phyloP scores from a whole-genome alignment of 805 yeast genomes.

The Babjeviella inositovora region DNA sequence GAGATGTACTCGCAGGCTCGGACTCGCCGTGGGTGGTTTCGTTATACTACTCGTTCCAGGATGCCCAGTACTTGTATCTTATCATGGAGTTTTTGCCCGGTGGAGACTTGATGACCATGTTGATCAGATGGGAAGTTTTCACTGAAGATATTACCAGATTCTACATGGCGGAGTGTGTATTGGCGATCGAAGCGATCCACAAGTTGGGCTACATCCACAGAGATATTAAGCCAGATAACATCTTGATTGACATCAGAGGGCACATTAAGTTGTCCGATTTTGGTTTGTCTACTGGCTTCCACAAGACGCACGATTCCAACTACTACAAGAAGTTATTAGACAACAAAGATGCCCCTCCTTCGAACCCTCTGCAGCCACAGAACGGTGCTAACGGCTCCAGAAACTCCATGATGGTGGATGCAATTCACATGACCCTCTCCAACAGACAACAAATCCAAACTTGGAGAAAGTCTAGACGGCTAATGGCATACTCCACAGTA shows the following conservation, averaged over 20 bases:
- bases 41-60: slow-evolving; percentile 70
- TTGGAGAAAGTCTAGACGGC: slow-evolving; percentile 81
- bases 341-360: slow-evolving; percentile 24
- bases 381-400: slow-evolving; percentile 23
- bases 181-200: slow-evolving; percentile 90
- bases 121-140: slow-evolving; percentile 85
- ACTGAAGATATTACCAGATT: slow-evolving; percentile 87
- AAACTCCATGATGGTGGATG: slow-evolving; percentile 80
- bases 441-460: slow-evolving; percentile 92
- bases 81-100: slow-evolving; percentile 79
- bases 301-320: slow-evolving; percentile 79
- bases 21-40: slow-evolving; percentile 86
- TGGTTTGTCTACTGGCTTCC: slow-evolving; percentile 83
- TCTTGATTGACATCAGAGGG: slow-evolving; percentile 66
- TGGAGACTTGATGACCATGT: slow-evolving; percentile 88
- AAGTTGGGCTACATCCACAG: slow-evolving; percentile 89
- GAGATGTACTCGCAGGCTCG: slow-evolving; percentile 86
- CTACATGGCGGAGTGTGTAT: slow-evolving; percentile 91
- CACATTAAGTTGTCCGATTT: slow-evolving; percentile 60
- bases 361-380: slow-evolving; percentile 7
- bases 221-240: slow-evolving; percentile 96
- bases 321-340: slow-evolving; percentile 75
- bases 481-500: slow-evolving; percentile 93
- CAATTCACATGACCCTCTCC: slow-evolving; percentile 89
- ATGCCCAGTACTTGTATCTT: slow-evolving; percentile 53